Percentiles rank a stretch among this genome's conserved stretches.
These are phyloP conservation scores for Medicago lupulina DNA, from an alignment of 306 rosid species.

Conservation along the genomic window DNA sequence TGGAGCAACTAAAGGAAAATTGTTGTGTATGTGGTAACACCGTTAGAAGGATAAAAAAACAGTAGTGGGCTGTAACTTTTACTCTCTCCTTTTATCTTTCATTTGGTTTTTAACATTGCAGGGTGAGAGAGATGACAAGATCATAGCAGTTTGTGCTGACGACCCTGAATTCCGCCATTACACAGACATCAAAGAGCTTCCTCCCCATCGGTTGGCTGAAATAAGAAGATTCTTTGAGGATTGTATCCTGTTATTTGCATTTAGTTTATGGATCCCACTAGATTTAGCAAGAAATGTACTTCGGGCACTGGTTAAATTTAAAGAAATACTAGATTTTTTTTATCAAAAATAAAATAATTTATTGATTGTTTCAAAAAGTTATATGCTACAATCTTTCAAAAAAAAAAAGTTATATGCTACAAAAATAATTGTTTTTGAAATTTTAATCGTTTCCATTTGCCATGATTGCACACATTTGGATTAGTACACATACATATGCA, in stretches of 20 bases:
- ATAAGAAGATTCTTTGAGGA: conserved; percentile 97
- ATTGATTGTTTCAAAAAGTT: background rate
- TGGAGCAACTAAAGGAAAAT: background rate
- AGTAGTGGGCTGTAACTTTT: conserved; percentile 9
- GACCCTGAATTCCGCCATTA: conserved; percentile 94
- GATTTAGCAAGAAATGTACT: background rate
- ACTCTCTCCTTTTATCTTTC: background rate
- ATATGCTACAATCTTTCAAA: background rate
- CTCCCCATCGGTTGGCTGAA: conserved; percentile 97
- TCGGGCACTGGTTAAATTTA: background rate
- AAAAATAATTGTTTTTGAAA: background rate
- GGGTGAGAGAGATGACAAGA: conserved; percentile 99
- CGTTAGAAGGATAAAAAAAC: background rate
- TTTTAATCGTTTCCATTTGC: background rate
- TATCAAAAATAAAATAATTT: background rate
- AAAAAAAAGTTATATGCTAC: background rate
- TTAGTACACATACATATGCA: conserved; percentile 11
- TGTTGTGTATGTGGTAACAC: background rate
- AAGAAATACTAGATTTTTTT: background rate
- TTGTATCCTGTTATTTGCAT: conserved; percentile 70
- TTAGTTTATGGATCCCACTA: background rate
- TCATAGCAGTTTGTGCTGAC: conserved; percentile 97
- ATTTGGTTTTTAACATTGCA: conserved; percentile 40
- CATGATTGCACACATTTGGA: background rate
- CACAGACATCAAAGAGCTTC: conserved; percentile 82